Base-by-base conservation (phyloP, 2,329 filamentous ascomycete species). In the Xylaria sp. region DNA sequence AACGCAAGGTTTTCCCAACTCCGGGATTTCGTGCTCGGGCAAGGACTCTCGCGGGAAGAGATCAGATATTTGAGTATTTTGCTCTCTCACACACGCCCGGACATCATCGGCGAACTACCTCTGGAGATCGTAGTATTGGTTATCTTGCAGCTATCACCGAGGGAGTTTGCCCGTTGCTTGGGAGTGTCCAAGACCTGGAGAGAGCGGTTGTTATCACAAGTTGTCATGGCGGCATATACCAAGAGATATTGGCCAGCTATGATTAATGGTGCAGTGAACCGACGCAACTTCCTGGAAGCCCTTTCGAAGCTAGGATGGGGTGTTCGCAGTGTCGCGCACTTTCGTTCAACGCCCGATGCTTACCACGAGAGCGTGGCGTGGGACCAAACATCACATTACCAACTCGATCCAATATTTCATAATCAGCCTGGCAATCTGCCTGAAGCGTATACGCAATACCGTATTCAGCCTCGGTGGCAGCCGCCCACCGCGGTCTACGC, bases 171-270 rank as follows among this genome's bases (percentile, higher is more conserved):
- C 39, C 8, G 28, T 10, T 77, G 76, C 54, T 66, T 76, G 15
- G 34, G 69, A 12, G 73, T 77, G 8, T 77, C 73, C 10, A 76
- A 62, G 67, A 37, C 20, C 28, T 77, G 76, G 76, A 75, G 76
- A 46, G 44, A 55, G 37, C 72, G 65, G 55, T 66, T 77, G 25
- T 56, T 76, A 48, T 76, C 75, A 20, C 31, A 54, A 9, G 6
- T 70, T 20, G 58, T 76, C 50, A 66, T 72, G n/a, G 8, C 7
- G 9, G 31, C 56, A 54, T 67, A 71, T 39, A 56, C 66, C 20
- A 65, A 56, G 23, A 56, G 8, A 1, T 59, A 59, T 20, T 73
- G 66, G 67, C 75, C 76, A 55, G 75, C 70, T n/a, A 51, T 75
- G 6, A 28, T 61, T 13, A 15, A 63, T 10, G 65, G n/a, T 15